These are phyloP conservation scores for Elsinoe batatas DNA, from an alignment of 2,329 filamentous ascomycete species.

Conservation along the genomic window DNA sequence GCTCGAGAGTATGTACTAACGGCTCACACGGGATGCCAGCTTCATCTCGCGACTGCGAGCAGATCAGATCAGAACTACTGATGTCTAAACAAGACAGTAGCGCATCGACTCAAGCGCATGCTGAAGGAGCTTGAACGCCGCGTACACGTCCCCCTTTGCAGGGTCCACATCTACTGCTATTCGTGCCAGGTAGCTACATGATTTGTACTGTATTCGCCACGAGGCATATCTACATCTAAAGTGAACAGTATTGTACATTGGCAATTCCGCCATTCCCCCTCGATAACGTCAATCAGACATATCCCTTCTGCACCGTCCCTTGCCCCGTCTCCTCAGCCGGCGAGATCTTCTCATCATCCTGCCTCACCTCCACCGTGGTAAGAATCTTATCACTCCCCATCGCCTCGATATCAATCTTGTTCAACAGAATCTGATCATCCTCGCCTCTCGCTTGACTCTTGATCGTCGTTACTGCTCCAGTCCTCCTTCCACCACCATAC, in stretches of 20 bases:
- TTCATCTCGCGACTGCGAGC: too few relatives aligned
- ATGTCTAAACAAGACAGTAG: too few relatives aligned
- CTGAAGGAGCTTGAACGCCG: not conserved
- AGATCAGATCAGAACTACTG: too few relatives aligned
- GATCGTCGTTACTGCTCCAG: not conserved
- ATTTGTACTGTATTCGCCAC: not conserved
- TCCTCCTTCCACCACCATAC: constrained; percentile 1
- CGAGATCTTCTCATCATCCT: constrained; percentile 9
- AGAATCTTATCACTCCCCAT: not conserved
- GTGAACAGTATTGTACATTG: not conserved
- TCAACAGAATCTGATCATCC: constrained; percentile 1
- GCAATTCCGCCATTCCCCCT: not conserved
- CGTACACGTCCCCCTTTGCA: not conserved
- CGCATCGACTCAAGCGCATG: not conserved
- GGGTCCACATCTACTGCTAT: not conserved
- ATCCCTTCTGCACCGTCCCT: not conserved
- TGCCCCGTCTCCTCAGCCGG: not conserved
- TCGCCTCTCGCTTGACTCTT: not conserved
- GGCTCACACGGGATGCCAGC: too few relatives aligned
- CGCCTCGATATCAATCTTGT: constrained; percentile 9
- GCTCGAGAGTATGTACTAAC: too few relatives aligned
- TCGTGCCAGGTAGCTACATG: not conserved
- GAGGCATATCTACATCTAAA: not conserved
- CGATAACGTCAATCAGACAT: not conserved
- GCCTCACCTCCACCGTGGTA: constrained; percentile 9